These are phyloP conservation scores for Cenchrus americanus DNA, from an alignment of 176 grass and related monocot species.

Conservation along the genomic window DNA sequence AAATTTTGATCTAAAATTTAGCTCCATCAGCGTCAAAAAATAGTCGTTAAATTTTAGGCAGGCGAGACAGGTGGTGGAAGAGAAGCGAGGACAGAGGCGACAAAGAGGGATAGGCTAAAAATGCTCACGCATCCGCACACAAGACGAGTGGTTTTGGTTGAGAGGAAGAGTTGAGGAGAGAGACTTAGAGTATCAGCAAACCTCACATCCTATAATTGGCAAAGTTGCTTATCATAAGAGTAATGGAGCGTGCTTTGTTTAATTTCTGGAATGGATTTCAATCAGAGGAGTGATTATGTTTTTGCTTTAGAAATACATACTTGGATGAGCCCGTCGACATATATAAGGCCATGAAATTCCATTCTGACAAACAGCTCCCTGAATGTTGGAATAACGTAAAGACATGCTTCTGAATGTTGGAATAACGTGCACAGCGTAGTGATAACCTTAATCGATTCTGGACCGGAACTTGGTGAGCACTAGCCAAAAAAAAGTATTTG, in stretches of 20 bases:
- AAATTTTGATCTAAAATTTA: conserved; percentile 27
- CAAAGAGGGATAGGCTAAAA: conserved; percentile 42
- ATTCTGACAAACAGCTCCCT: not conserved
- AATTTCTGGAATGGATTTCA: not conserved
- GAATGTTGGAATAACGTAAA: no score
- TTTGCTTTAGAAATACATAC: not conserved
- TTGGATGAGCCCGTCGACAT: not conserved
- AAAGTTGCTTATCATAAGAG: not conserved
- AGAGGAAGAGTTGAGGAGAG: conserved; percentile 4
- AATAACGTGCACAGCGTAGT: not conserved
- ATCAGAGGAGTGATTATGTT: not conserved
- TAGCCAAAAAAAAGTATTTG: not conserved
- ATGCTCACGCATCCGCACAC: conserved; percentile 1
- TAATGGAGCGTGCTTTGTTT: no score
- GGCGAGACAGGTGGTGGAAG: conserved; percentile 22
- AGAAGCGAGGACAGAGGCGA: conserved; percentile 24
- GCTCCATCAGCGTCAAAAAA: not conserved
- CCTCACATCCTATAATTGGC: not conserved
- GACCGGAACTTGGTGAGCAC: conserved; percentile 6
- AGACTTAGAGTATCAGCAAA: not conserved
- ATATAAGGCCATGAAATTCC: not conserved
- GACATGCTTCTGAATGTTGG: not conserved
- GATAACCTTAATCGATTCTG: not conserved
- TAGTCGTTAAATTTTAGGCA: conserved; percentile 40
- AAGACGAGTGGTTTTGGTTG: conserved; percentile 45